phyloP scores from a whole-genome alignment of 1,284 basidiomycete species.

The Ceratobasidium sp. region DNA sequence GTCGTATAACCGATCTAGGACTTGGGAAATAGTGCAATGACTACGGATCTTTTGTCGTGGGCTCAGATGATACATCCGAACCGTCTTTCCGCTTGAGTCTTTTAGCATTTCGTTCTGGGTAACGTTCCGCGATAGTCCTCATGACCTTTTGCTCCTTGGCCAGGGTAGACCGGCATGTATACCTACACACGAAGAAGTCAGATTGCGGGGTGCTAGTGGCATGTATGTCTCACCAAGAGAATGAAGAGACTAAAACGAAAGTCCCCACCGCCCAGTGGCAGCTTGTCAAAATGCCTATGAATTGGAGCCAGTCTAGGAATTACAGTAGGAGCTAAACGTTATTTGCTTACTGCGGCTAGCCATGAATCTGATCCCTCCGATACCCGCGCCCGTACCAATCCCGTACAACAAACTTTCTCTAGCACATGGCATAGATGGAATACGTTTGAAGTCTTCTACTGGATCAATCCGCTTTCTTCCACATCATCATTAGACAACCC shows the following conservation, averaged over 20 bases:
- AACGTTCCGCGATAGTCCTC: conserved; percentile 62
- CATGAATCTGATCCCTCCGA: conserved; percentile 64
- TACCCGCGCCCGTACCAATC: conserved; percentile 60
- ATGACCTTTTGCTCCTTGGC: conserved; percentile 62
- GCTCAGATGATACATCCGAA: conserved; percentile 4
- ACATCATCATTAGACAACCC: conserved; percentile 22
- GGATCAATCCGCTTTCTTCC: conserved; percentile 58
- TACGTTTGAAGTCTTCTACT: conserved; percentile 56
- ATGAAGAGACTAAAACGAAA: conserved; percentile 59
- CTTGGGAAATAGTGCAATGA: not conserved
- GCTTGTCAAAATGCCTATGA: conserved; percentile 55
- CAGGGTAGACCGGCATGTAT: conserved; percentile 64
- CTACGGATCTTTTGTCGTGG: not conserved
- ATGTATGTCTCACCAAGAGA: conserved; percentile 55
- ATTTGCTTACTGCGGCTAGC: conserved; percentile 13
- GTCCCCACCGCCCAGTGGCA: conserved; percentile 63
- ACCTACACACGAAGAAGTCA: conserved; percentile 53
- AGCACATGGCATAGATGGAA: conserved; percentile 67
- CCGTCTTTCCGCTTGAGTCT: conserved; percentile 29
- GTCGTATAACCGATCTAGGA: not conserved
- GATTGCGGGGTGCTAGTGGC: not conserved
- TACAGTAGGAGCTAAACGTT: not conserved
- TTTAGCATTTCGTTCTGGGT: conserved; percentile 43
- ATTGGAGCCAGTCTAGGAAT: not conserved
- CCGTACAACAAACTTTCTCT: conserved; percentile 60